Base-by-base conservation (phyloP, 768 basidiomycete species). In the Lactifluus echinatus region DNA sequence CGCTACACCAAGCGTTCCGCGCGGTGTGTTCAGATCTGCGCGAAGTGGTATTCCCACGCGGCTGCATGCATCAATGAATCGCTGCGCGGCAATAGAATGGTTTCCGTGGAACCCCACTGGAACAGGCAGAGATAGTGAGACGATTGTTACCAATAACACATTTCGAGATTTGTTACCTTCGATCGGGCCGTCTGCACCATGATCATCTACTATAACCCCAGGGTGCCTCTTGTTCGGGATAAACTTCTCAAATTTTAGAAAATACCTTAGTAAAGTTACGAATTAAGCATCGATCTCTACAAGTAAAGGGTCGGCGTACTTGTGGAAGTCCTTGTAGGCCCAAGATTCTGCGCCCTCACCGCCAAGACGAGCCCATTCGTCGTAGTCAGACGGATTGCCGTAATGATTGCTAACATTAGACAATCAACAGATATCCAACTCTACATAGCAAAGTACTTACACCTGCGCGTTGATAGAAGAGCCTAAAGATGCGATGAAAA, bases 321-420 rank as follows among this genome's bases (percentile, higher is more conserved):
- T 66, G 56, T 73, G 70, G 60, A 87, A 74, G 34, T 79, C 75
- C 37, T 75, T 68, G 74, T 78, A 82, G n/a, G 76, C 69, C 86
- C 86, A 88, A 2, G 74, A 71, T 8, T 76, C 70, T 37, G 84
- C 79, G 8, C 77, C 80, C 49, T 67, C 59, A 21, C 68, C 67
- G 14, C 73, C 71, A 28, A 80, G 76, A 3, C 67, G 65, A 0
- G 78, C 81, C 78, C 83, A 86, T 66, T 86, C 79, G 61, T 87
- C 80, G 53, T 80, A 87, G 64, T 88, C 86, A 1, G 78, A 78
- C 3, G 86, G 84, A 24, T 82, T 74, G 21, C 83, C 83, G 26
- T 78, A 79, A 14, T 87, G 86, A 40, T 65, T 71, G 43, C 72
- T 73, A 40, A 40, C n/a, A 34, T 8, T 8, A 0, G 11, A 36